These are phyloP conservation scores for Lizonia empirigonia DNA, from an alignment of 2,329 filamentous ascomycete species.

Conservation along the genomic window DNA sequence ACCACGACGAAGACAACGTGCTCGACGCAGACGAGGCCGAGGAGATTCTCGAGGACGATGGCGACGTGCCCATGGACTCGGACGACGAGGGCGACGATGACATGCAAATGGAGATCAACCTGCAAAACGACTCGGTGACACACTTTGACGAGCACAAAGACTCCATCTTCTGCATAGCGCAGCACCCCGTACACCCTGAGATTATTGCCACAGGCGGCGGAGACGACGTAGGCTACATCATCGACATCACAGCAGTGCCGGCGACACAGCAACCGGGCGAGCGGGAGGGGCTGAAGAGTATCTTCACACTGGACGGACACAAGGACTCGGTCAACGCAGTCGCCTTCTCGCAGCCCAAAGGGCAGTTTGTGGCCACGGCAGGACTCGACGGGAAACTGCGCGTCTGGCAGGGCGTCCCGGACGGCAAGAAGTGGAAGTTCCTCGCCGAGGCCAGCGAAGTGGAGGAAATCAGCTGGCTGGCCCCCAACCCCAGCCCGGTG, in stretches of 20 bases:
- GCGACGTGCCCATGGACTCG: conserved; percentile 80
- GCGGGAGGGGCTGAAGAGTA: conserved; percentile 63
- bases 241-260: conserved; percentile 70
- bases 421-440: conserved; percentile 65
- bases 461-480: conserved; percentile 92
- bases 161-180: conserved; percentile 92
- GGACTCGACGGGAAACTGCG: conserved; percentile 85
- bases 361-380: conserved; percentile 83
- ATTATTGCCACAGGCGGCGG: conserved; percentile 88
- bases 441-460: conserved; percentile 85
- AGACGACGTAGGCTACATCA: conserved; percentile 84
- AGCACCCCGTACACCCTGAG: conserved; percentile 78
- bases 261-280: conserved; percentile 66
- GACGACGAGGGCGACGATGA: conserved; percentile 65
- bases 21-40: conserved; percentile 77
- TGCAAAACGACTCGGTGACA: conserved; percentile 90
- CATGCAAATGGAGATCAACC: conserved; percentile 68
- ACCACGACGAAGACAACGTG: conserved; percentile 71
- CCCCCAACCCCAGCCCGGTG: conserved; percentile 71
- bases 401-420: conserved; percentile 64
- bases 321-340: conserved; percentile 88
- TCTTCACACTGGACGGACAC: conserved; percentile 86
- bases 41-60: conserved; percentile 72
- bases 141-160: conserved; percentile 92
- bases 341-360: conserved; percentile 79